Percentiles rank a stretch among this genome's conserved stretches.
These are phyloP conservation scores for Fusarium paranaense DNA, from an alignment of 2,329 filamentous ascomycete species.

Conservation along the genomic window DNA sequence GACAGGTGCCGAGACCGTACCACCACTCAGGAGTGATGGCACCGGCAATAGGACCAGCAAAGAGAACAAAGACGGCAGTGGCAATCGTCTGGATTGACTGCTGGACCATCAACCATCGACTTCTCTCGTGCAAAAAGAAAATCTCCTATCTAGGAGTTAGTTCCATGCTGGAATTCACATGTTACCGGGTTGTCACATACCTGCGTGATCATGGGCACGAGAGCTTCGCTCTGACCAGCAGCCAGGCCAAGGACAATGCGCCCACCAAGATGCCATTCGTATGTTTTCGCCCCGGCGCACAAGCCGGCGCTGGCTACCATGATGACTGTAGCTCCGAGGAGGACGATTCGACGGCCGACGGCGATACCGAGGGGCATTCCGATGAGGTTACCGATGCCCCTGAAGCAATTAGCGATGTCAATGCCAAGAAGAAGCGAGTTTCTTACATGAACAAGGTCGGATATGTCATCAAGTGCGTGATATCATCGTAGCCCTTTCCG, in stretches of 20 bases:
- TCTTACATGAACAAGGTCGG: constrained; percentile 23
- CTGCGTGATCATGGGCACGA: neutral
- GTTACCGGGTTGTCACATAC: neutral
- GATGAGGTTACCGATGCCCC: constrained; percentile 39
- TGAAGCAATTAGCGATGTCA: neutral
- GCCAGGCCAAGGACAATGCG: constrained; percentile 32
- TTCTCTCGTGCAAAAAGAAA: constrained; percentile 37
- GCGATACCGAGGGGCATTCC: constrained; percentile 39
- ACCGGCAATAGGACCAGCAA: neutral
- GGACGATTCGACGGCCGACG: constrained; percentile 36
- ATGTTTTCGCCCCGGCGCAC: constrained; percentile 31
- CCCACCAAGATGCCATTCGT: constrained; percentile 36
- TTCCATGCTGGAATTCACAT: neutral
- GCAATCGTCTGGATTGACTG: constrained; percentile 36
- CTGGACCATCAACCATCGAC: constrained; percentile 36
- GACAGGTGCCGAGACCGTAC: neutral
- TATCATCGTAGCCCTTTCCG: constrained; percentile 22
- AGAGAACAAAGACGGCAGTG: constrained; percentile 13
- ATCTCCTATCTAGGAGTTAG: constrained; percentile 24
- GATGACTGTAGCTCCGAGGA: constrained; percentile 32
- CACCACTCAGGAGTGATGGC: neutral
- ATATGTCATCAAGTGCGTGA: constrained; percentile 27
- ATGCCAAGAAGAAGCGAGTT: neutral
- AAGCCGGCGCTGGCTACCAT: constrained; percentile 36
- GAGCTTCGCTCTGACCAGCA: constrained; percentile 35